Evolutionary conservation across 2,329 filamentous ascomycete species (phyloP), one percentile per base, ranked within the genome.

Genomic region (Malbranchea cinnamomea): DNA sequence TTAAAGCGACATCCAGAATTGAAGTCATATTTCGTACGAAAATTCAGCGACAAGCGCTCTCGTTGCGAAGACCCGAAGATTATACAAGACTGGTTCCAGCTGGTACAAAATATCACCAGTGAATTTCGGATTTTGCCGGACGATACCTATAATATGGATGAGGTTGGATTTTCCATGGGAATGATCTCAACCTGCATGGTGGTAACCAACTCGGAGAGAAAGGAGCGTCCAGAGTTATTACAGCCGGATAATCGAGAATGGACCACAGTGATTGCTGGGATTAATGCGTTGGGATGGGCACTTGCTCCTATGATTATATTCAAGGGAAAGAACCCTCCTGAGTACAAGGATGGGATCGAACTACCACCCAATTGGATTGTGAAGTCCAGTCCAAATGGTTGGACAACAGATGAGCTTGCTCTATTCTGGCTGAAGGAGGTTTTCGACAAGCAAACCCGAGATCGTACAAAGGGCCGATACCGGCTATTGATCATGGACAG

Each of bases 221-320:
- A 7, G 12, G 26, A 18, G 15, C 26, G 15, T 13, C 15, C 15
- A 6, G 8, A 8, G 13, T 20, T 23, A 12, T 21, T 30, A 19
- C 28, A 23, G 19, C 11, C 28, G 12, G 28, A n/a, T 13, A 30
- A 30, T 30, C n/a, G 8, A 23, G 18, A 30, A 23, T 30, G 17
- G 11, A 13, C 23, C 18, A 30, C 28, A 11, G 19, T 30, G 12
- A 30, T 30, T 23, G 18, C 21, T 7, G 4, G 12, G 6, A 15
- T 30, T 6, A 30, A 30, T 30, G 12, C 11, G 6, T 13, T n/a
- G 5, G 15, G 11, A 13, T 30, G 28, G 13, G 11, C 12, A 12
- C 18, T 30, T 11, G 6, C 28, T 23, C 19, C 11, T 5, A 21
- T 21, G 10, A 23, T 30, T 14, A 30, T 30, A 13, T 8, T 30